Base-by-base conservation (phyloP, 1,284 basidiomycete species). In the Rhodotorula sp. region DNA sequence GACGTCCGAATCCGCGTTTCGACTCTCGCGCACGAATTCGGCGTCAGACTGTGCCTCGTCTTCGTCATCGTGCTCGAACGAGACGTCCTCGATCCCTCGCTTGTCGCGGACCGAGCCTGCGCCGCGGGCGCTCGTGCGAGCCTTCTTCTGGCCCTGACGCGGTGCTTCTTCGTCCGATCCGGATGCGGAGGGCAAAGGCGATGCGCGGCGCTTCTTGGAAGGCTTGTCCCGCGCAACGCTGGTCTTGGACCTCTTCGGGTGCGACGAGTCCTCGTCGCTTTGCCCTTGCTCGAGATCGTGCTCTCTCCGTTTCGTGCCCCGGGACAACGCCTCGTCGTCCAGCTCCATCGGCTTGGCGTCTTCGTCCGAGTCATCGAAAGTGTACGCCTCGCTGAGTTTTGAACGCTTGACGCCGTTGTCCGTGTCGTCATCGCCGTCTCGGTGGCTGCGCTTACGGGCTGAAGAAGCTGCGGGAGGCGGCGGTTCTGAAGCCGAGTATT, bases 1-100 rank as follows among this genome's bases (percentile, higher is more conserved):
- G 15, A 60, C 62, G n/a, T 73, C 73, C 21, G 70, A 70, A 29
- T 75, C 73, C 4, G 73, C 73, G 31, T 75, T 75, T 5, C 64
- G 29, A 14, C 31, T 26, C 29, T 29, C 43, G 26, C 23, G 21
- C 29, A 12, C 58, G 16, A 26, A 29, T 0, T 34, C 58, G 5
- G 51, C 49, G 5, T 39, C 48, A 20, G 18, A 26, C n/a, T 65
- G 62, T 5, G 18, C 34, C 26, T 26, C 51, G 3, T n/a, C n/a
- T 1, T 49, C 57, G 14, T 49, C 63, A 15, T 61, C 59, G 29
- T 12, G 26, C 21, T 62, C 60, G 49, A 59, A 54, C 2, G 58
- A 60, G 31, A 69, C 68, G n/a, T 69, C 62, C 3, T 67, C 65
- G 46, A 73, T 56, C 3, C 48, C 46, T 6, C 71, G 58, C 63